Base-by-base conservation (phyloP, 192 early-diverging fungal species). In the Mortierella hygrophila region DNA sequence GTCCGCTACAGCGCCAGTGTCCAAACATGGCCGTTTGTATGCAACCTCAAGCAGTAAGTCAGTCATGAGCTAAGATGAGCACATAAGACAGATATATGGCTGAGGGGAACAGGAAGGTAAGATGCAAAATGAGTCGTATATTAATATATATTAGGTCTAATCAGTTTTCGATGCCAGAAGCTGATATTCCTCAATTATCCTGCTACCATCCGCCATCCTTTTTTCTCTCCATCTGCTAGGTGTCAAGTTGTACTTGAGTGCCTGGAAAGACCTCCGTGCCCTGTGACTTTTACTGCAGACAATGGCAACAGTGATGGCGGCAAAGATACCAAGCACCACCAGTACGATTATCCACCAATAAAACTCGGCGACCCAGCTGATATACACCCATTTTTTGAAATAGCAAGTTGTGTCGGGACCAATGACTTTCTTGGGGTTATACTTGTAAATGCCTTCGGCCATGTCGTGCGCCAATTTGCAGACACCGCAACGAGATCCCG, bases 381-480 rank as follows among this genome's bases (percentile, higher is more conserved):
- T 68, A 42, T 42, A 74, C 15, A 32, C 79, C 79, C 79, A 75
- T 42, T 82, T 82, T 7, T 32, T 40, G 15, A 82, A 68, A 9
- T 20, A 11, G 52, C 80, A 82, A n/a, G 80, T 82, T 47, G 13
- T 10, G 74, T 82, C 75, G 49, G 42, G 6, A 13, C 69, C 80
- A 46, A 72, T 76, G 32, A 40, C 11, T 35, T 76, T 76, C 74
- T 72, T 60, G 4, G 69, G 74, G 42, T 55, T 26, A 13, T 52
- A 47, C 15, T 70, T 1, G 21, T 63, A 70, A 16, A 5, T 55
- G 1, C 80, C 74, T 11, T 76, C 69, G 3, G 68, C 52, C 69
- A 82, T 60, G 54, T 82, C 75, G 8, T 82, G 80, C 0, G 80
- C 55, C 35, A 82, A 29, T 13, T 70, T 57, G 68, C 80, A 82